phyloP scores from a whole-genome alignment of 2,329 filamentous ascomycete species.

The Aotearoamyces nothofagi region DNA sequence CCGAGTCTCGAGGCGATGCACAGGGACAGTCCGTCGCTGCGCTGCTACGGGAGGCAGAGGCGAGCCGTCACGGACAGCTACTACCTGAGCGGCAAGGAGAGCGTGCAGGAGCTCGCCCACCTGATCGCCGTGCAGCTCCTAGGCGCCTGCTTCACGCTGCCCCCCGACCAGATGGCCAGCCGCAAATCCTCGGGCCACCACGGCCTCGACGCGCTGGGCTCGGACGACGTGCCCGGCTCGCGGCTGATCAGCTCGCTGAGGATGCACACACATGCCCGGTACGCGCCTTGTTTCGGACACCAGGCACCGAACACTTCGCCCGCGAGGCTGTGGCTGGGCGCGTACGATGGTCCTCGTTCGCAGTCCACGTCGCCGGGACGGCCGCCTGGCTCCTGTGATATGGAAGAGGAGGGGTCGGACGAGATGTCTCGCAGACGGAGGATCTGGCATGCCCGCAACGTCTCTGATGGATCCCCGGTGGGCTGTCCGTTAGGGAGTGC shows the following conservation, averaged over 20 bases:
- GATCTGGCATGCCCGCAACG: constrained; percentile 4
- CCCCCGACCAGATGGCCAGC: constrained; percentile 9
- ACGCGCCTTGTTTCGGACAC: constrained; percentile 18
- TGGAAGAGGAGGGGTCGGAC: too few species aligned
- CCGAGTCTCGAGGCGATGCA: constrained; percentile 3
- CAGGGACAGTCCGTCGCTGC: constrained; percentile 3
- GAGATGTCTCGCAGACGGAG: too few species aligned
- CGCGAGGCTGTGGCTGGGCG: constrained; percentile 9
- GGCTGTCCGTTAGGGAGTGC: constrained; percentile 3
- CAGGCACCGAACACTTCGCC: constrained; percentile 17
- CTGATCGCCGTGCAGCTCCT: constrained; percentile 17
- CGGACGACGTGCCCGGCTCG: constrained; percentile 8
- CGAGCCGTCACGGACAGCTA: constrained; percentile 13
- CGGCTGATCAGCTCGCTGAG: constrained; percentile 18
- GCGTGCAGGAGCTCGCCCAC: constrained; percentile 14
- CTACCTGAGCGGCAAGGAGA: constrained; percentile 8
- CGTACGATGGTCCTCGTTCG: constrained; percentile 9
- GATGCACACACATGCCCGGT: constrained; percentile 18
- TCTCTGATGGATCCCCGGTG: constrained; percentile 7
- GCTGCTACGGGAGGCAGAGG: constrained; percentile 5
- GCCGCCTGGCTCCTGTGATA: too few species aligned
- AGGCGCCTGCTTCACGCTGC: constrained; percentile 17
- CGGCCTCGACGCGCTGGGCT: constrained; percentile 3
- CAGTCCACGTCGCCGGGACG: too few species aligned
- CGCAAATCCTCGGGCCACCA: constrained; percentile 3